Percentiles rank a stretch among this genome's conserved stretches.
These are phyloP conservation scores for Boletales sp. DNA, from an alignment of 768 basidiomycete genomes.

Conservation along the genomic window DNA sequence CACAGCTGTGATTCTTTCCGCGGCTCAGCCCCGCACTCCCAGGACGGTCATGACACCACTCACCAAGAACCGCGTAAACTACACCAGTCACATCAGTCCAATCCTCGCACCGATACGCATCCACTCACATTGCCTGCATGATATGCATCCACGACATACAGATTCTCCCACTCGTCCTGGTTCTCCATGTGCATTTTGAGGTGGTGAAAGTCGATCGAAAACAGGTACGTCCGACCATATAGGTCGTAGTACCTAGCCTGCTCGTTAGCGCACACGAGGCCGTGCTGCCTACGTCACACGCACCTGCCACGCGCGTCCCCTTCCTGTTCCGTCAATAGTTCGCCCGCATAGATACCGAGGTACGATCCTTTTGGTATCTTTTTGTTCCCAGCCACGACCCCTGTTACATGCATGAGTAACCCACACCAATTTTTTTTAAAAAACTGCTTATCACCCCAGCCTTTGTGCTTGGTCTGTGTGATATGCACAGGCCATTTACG, in stretches of 20 bases:
- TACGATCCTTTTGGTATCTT: constrained; percentile 68
- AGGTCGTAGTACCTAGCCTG: constrained; percentile 62
- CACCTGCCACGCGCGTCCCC: constrained; percentile 66
- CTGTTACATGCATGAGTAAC: constrained; percentile 33
- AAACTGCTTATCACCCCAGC: constrained; percentile 64
- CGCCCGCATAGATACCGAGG: constrained; percentile 84
- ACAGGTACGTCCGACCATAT: constrained; percentile 75
- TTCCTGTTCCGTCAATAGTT: constrained; percentile 67
- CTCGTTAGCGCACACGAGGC: not conserved
- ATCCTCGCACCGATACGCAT: not conserved
- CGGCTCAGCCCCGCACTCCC: not conserved
- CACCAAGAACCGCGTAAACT: constrained; percentile 93
- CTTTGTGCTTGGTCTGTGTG: constrained; percentile 69
- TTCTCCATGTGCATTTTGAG: constrained; percentile 37
- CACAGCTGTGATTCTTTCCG: constrained; percentile 83
- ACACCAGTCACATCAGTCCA: constrained; percentile 3
- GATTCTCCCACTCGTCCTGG: constrained; percentile 23
- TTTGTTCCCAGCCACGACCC: constrained; percentile 64
- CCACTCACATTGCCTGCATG: constrained; percentile 77
- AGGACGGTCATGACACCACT: constrained; percentile 19
- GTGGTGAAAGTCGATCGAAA: constrained; percentile 78
- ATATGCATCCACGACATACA: constrained; percentile 79
- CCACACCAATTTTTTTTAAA: not conserved
- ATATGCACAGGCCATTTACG: constrained; percentile 61
- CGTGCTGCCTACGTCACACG: constrained; percentile 21